Base-by-base conservation (phyloP, 2,329 filamentous ascomycete genomes). In the Trichoderma sp. region DNA sequence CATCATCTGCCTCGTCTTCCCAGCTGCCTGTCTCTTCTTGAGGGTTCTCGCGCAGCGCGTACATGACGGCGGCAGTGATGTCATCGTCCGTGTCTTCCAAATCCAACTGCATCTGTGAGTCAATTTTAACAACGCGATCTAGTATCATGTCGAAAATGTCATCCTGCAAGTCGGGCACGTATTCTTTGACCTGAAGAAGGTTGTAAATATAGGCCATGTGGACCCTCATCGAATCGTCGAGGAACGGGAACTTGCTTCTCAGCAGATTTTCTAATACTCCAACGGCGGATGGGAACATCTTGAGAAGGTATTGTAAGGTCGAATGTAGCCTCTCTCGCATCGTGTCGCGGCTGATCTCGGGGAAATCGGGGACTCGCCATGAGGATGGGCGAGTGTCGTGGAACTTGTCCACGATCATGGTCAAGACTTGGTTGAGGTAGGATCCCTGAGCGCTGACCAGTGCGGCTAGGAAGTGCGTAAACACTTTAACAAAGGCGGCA, bases 51-150 rank as follows among this genome's bases (percentile, higher is more conserved):
- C 79, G 79, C 50, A 84, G 74, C 20, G 81, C 88, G 78, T 86
- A 85, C 65, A 93, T 86, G 20, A 95, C 88, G 68, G 90, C 89
- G 28, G 94, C 90, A 69, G 94, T 92, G 11, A 94, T 86, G 70
- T 97, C 93, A 74, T 98, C 95, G 73, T 98, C 95, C 73, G 97
- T 84, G 76, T 98, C 95, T 74, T 98, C 94, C 77, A 98, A 85
- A 77, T 98, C 95, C 64, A 95, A 88, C 81, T 98, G 95, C 81
- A 98, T 96, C 79, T 98, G 93, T 1, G 97, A 94, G 79, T 99
- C 96, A 72, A 98, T 93, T 81, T 96, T 96, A 77, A 98, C 93
- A 8, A 98, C 86, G 73, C 93, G 91, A 76, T 95, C 92, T 55
- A 94, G 92, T 62, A 98, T 92, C 13, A 97, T 84, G 70, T 94